Conservation (phyloP, 1,284 basidiomycete species). For the Agroathelia rolfsii region DNA sequence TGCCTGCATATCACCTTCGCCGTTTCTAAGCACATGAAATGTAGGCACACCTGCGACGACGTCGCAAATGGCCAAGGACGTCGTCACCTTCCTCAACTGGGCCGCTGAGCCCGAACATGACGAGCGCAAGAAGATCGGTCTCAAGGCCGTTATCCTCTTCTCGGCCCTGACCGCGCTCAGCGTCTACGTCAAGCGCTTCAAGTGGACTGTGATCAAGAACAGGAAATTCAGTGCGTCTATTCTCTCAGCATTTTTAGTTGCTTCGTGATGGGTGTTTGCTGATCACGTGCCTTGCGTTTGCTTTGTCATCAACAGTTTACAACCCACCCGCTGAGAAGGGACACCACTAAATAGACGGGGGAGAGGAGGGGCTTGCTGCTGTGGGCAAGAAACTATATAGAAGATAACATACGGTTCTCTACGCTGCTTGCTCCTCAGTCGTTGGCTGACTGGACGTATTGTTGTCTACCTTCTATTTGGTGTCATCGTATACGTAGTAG, state of each 20-base stretch:
- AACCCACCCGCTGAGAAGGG: constrained; percentile 39
- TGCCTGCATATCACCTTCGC: constrained; percentile 7
- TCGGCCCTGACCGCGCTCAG: constrained; percentile 74
- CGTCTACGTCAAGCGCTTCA: constrained; percentile 90
- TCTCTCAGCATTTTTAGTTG: constrained; percentile 4
- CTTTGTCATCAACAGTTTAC: too few relatives aligned
- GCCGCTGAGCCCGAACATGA: constrained; percentile 97
- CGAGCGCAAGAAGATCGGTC: constrained; percentile 91
- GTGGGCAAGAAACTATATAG: too few relatives aligned
- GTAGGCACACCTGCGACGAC: constrained; percentile 91
- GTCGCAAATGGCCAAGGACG: constrained; percentile 99
- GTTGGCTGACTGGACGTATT: too few relatives aligned
- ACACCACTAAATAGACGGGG: too few relatives aligned
- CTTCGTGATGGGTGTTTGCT: constrained; percentile 8
- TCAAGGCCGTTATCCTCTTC: constrained; percentile 89
- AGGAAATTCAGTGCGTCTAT: constrained; percentile 75
- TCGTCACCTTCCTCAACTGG: constrained; percentile 91
- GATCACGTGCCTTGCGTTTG: constrained; percentile 8
- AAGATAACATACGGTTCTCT: too few relatives aligned
- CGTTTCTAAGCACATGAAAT: too few relatives aligned
- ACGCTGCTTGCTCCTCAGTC: too few relatives aligned
- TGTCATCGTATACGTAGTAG: too few relatives aligned
- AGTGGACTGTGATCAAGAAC: constrained; percentile 89
- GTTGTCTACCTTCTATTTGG: too few relatives aligned
- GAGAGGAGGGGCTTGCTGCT: too few relatives aligned